Evolutionary conservation across 805 yeast genomes (phyloP), one percentile per base, ranked within the genome.

Genomic region (Blastobotrys terrestris): DNA sequence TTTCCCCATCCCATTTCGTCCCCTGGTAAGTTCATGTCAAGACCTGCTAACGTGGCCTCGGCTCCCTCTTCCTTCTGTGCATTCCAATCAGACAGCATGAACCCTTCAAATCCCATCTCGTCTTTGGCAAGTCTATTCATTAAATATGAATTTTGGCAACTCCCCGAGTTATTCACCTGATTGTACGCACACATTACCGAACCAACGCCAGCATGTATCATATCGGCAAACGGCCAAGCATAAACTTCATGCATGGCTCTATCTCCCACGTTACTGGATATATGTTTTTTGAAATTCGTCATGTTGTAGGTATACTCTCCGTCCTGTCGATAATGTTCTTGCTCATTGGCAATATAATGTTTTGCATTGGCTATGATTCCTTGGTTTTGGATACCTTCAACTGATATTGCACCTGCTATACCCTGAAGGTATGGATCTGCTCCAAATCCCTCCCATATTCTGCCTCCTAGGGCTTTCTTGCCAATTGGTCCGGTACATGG

Each of bases 1-100:
- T 5, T 5, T 0, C 85, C 85, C 81, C 81, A 79, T 2, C 55
- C 56, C 3, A 58, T 35, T 53, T 79, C 80, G 56, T 75, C 77
- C 45, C 87, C 87, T 0, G 86, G 86, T 85, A 82, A 80, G 11
- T 78, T 71, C 84, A 83, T 79, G 64, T 83, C 87, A 39, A 80
- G 65, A 2, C 87, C 87, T 1, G 84, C 74, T 21, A 79, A 65
- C 0, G 78, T 22, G 2, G 52, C 81, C 0, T 83, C 73, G 49
- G 73, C 71, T 3, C 80, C 79, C 3, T 86, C 85, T 14, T 46
- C 20, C 54, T 77, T 81, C 35, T 39, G 46, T 2, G 82, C 85
- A 14, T 78, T 79, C 84, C 85, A 80, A 60, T 81, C 86, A 22
- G 82, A 73, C 51, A 80, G 75, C 15, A 81, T 81, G 63, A 79